Percentiles rank a stretch among this genome's conserved stretches.
phyloP scores from a whole-genome alignment of 2,329 filamentous ascomycete genomes.

The Phaeophleospora eucalypticola region DNA sequence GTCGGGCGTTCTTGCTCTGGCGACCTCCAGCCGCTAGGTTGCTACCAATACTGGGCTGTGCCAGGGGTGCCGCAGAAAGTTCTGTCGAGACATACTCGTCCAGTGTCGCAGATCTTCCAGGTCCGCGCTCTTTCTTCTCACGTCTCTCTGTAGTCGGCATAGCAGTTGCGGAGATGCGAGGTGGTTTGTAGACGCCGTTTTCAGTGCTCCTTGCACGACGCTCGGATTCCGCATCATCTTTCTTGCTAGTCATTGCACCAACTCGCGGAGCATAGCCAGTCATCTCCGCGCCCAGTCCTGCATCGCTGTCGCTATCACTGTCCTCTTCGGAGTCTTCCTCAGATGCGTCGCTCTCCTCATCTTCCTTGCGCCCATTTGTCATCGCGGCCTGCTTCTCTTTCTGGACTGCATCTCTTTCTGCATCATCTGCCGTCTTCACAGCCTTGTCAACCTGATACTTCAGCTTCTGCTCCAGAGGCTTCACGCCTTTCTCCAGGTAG shows the following conservation, averaged over 20 bases:
- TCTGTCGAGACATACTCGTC: slow-evolving; percentile 90
- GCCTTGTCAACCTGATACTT: slow-evolving; percentile 97
- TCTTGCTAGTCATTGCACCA: slow-evolving; percentile 38
- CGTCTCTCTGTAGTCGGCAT: slow-evolving; percentile 58
- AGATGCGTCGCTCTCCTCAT: slow-evolving; percentile 30
- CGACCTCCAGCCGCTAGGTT: slow-evolving; percentile 75
- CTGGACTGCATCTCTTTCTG: slow-evolving; percentile 46
- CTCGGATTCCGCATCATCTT: slow-evolving; percentile 24
- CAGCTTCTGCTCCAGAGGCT: slow-evolving; percentile 81
- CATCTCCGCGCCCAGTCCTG: slow-evolving; percentile 48
- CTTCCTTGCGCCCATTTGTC: slow-evolving; percentile 17
- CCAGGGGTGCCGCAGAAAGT: slow-evolving; percentile 73
- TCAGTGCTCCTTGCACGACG: slow-evolving; percentile 32
- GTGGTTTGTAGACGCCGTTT: slow-evolving; percentile 80
- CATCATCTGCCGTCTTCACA: slow-evolving; percentile 77
- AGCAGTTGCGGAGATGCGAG: slow-evolving; percentile 77
- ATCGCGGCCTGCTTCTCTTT: slow-evolving; percentile 33
- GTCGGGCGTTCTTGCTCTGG: slow-evolving; percentile 69
- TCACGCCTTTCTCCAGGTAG: slow-evolving; percentile 87
- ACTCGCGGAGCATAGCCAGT: slow-evolving; percentile 61
- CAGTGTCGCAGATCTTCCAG: slow-evolving; percentile 74
- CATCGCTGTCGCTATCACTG: slow-evolving; percentile 39
- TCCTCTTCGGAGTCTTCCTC: slow-evolving; percentile 34
- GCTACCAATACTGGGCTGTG: slow-evolving; percentile 86
- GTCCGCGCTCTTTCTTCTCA: slow-evolving; percentile 58